Conservation (phyloP, 208 protist genomes). For the Balamuthia mandrillaris region DNA sequence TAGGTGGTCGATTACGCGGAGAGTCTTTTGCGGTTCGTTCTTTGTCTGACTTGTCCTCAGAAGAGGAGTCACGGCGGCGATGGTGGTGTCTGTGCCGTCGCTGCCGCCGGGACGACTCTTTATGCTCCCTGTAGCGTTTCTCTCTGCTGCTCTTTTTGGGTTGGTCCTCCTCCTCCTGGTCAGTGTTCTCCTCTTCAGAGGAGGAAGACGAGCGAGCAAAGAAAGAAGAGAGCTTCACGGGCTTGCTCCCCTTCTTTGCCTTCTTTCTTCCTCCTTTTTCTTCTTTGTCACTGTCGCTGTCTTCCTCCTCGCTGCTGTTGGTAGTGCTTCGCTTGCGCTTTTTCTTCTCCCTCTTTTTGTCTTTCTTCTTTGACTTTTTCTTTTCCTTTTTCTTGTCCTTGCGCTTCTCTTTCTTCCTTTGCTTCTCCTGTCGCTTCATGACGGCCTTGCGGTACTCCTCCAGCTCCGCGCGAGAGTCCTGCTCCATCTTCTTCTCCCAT, state of each 20-base stretch:
- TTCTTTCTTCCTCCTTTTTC: background rate
- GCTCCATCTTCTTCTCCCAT: slow-evolving; percentile 9
- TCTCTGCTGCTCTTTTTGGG: background rate
- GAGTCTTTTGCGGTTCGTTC: no score
- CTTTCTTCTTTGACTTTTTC: no score
- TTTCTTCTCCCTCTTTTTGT: background rate
- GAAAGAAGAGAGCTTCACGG: background rate
- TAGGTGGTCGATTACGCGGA: no score
- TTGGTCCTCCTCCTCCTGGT: background rate
- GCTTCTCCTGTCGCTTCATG: background rate
- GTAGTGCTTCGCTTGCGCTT: background rate
- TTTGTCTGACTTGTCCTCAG: background rate
- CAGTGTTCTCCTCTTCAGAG: background rate
- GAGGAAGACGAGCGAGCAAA: background rate
- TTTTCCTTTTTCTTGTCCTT: background rate
- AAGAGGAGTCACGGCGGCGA: background rate
- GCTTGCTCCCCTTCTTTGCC: background rate
- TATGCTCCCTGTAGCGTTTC: background rate
- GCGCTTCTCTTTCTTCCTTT: background rate
- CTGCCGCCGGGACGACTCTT: background rate
- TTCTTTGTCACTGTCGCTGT: background rate
- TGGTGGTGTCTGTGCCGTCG: background rate
- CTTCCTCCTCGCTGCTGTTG: background rate
- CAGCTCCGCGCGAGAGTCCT: background rate
- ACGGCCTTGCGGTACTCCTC: background rate